Percentiles rank a stretch among this genome's conserved stretches.
phyloP scores from a whole-genome alignment of 2,329 filamentous ascomycete genomes.

The Exophiala phaeomuriformis region DNA sequence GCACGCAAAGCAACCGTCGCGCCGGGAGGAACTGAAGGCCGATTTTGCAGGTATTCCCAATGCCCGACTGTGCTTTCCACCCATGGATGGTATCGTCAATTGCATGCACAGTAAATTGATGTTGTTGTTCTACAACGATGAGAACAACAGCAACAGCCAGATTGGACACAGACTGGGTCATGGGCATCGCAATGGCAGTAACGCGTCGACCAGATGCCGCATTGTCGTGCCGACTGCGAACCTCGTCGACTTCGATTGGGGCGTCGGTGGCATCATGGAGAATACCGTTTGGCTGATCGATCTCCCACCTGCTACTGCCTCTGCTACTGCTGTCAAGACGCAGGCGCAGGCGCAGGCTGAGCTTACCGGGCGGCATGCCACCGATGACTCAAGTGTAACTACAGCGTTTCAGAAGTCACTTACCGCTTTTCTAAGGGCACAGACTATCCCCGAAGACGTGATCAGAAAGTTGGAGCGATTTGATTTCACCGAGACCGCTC shows the following conservation, averaged over 20 bases:
- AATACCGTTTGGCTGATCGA: slow-evolving; percentile 94
- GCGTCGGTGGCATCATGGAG: slow-evolving; percentile 72
- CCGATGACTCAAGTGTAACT: slow-evolving; percentile 9
- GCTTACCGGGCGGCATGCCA: not conserved
- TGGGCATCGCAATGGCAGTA: not conserved
- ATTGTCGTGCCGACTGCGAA: slow-evolving; percentile 86
- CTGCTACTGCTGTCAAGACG: not conserved
- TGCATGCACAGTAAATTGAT: slow-evolving; percentile 94
- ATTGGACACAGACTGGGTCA: not conserved
- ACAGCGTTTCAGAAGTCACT: slow-evolving; percentile 64
- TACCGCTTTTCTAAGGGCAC: slow-evolving; percentile 60
- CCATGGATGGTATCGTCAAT: slow-evolving; percentile 62
- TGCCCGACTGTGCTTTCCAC: slow-evolving; percentile 69
- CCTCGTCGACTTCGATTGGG: slow-evolving; percentile 80
- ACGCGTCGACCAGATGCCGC: slow-evolving; percentile 36
- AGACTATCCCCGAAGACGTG: slow-evolving; percentile 57
- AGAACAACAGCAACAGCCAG: not conserved
- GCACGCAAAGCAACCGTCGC: slow-evolving; percentile 48
- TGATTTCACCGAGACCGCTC: slow-evolving; percentile 67
- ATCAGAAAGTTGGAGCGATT: slow-evolving; percentile 65
- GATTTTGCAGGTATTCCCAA: slow-evolving; percentile 42
- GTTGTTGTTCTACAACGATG: slow-evolving; percentile 63
- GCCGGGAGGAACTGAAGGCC: slow-evolving; percentile 33
- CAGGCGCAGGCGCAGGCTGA: not conserved
- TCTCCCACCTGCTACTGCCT: slow-evolving; percentile 48